Percentiles rank a stretch among this genome's conserved stretches.
Evolutionary conservation across 129 eudicot genomes (phyloP).

Genomic region (Oenanthe sinensis): DNA sequence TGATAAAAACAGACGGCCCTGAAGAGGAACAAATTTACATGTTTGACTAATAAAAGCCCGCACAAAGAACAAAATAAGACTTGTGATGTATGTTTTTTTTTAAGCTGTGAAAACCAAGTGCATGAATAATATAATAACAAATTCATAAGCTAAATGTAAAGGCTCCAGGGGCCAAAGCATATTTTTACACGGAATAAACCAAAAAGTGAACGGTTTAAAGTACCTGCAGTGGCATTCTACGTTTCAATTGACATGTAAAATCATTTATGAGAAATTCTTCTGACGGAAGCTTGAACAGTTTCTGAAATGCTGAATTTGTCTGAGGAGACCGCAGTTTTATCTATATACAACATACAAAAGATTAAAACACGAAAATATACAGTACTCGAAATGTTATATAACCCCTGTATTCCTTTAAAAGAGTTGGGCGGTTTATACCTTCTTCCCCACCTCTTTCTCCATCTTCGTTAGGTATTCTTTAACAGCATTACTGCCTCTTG

Average conservation of each 20-base stretch:
- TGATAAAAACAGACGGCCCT: constrained; percentile 96
- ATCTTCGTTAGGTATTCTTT: constrained; percentile 74
- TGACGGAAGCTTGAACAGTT: constrained; percentile 82
- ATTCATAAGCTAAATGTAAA: background rate
- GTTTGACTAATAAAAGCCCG: background rate
- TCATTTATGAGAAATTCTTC: constrained; percentile 94
- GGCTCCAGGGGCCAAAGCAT: background rate
- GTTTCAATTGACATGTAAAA: constrained; percentile 84
- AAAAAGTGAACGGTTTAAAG: constrained; percentile 3
- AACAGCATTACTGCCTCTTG: constrained; percentile 70
- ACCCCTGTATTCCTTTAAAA: background rate
- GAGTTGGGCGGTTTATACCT: constrained; percentile 33
- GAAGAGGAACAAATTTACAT: constrained; percentile 5
- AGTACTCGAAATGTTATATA: background rate
- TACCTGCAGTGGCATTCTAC: constrained; percentile 98
- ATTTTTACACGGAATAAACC: background rate
- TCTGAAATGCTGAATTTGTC: constrained; percentile 93
- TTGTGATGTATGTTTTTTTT: background rate
- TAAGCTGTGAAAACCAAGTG: background rate
- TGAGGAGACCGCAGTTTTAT: constrained; percentile 87
- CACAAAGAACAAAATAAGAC: background rate
- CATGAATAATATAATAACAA: background rate
- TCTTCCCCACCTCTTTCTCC: constrained; percentile 99
- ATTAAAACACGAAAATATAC: background rate
- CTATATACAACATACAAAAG: constrained; percentile 17